Base-by-base conservation (phyloP, 1,284 basidiomycete genomes). In the Sanguinoderma infundibulare region DNA sequence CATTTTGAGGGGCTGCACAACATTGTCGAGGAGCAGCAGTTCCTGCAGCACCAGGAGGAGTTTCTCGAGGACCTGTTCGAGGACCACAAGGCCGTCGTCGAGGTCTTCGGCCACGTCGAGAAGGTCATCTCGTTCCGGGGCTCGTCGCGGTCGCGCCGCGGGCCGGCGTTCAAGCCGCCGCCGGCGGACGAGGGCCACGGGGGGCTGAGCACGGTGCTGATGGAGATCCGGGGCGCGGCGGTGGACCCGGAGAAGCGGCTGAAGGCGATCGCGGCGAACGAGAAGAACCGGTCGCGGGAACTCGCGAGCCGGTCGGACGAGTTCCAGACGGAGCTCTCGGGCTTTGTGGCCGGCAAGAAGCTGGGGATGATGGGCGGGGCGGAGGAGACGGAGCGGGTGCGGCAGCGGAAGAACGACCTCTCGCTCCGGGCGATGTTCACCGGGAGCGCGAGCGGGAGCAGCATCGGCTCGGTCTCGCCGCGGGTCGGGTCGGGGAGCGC, bases 21-120 rank as follows among this genome's bases (percentile, higher is more conserved):
- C 68, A 96, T 99, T 62, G 93, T 98, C 49, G 96, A 98, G 74
- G 97, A 99, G 77, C 97, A 99, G 74, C 93, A 96, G 69, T 92
- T 98, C 79, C 80, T 98, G 57, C 89, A 87, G 12, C 93, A 98
- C 71, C 95, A 98, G 73, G 92, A 96, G 75, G 94, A 96, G 76
- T 87, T 98, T 71, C 82, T 97, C 55, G 83, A 83, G 52, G 97
- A 98, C 73, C 82, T 98, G 47, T 81, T 94, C 61, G 96, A 96
- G 71, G 97, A 98, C 73, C 88, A 97, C 75, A 94, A 94, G 73
- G 94, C 95, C 30, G 89, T 94, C 35, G 74, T 83, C 53, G 91
- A 95, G 68, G 89, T 98, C 50, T 92, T 92, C 69, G 89, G 88
- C 0, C 94, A 96, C 69, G 90, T 98, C 39, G 88, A 95, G 74